Evolutionary conservation across 2,329 filamentous ascomycete genomes (phyloP), one percentile per base, ranked within the genome.

Genomic region (Phaeoacremonium minimum): DNA sequence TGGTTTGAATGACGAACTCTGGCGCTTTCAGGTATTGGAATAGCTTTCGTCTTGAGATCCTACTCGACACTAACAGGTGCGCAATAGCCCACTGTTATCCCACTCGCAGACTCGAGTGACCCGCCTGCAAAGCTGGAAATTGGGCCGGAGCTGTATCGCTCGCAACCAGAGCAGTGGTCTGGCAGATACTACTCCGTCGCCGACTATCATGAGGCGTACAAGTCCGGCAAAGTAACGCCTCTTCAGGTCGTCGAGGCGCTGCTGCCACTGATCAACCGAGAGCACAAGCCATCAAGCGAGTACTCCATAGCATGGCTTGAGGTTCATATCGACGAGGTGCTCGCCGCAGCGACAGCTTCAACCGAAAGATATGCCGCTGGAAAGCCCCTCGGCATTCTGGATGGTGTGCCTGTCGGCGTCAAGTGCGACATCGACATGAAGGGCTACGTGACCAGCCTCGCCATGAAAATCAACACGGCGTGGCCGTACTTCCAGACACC

Each of bases 341-440:
- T 80, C 5, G 72, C 74, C 22, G 83, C 87, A 1, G 88, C 89
- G 1, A 72, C 72, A 47, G 84, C 75, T 7, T 93, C 87, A 2
- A 85, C 87, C 0, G 68, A 76, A 52, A 71, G 89, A 31, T 95
- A 85, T 59, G 76, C 77, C 40, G 65, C 71, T 13, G 84, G 85
- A 0, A 71, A 72, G 43, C 72, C 80, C 1, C 58, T 88, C 13
- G 73, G 86, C 11, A 64, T 86, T 5, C 65, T 95, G 7, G 89
- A 95, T 50, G 89, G 89, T 11, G 78, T 95, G 1, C 89, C 88
- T 0, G 75, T 94, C 33, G 85, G 83, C 0, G 77, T 93, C 49
- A 95, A 95, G 62, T 88, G 94, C 52, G 87, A 95, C 51, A 72
- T 83, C 13, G 72, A 83, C 45, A 66, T 89, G 19, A 70, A 77